Evolutionary conservation across 345 rosid species (phyloP), one percentile per base, ranked within the genome.

Genomic region (Physaria fendleri): DNA sequence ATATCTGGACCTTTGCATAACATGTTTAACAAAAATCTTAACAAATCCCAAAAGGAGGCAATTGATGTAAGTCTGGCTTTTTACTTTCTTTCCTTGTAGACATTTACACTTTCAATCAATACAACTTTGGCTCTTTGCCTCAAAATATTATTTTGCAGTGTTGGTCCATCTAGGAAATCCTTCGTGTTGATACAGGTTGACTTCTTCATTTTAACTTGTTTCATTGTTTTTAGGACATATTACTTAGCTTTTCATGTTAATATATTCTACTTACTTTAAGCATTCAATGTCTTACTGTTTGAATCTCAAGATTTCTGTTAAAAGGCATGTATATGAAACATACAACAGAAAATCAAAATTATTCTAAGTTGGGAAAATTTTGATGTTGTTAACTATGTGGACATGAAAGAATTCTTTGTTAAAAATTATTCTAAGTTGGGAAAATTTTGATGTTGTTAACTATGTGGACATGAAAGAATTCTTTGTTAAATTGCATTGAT

Each of bases 111-210:
- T 57, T 49, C 29, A 1, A 11, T 24, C 20, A n/a, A 48, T 66
- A 48, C 20, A 33, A 51, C 41, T 64, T 74, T 65, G 24, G 20
- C 18, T 56, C 64, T 23, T 41, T 38, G 43, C 17, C 29, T 55
- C 29, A 16, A 21, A 47, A 16, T 32, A 30, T 29, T 56, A 35
- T 66, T 61, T 69, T 82, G 74, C 83, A 92, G 98, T n/a, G 91
- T 78, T 72, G 94, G 99, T 73, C 81, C 89, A 46, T 86, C 85
- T 20, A 88, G 90, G 59, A 80, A 82, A 78, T 41, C 89, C 43
- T 80, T 93, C 54, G 81, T 89, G 62, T 76, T 93, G 74, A 89
- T 93, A 78, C 99, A 93, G 97, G 98, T 92, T 61, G 74, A 64
- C 65, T 62, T 40, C 60, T 47, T 50, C 52, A 38, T 56, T 42